Evolutionary conservation across 495 filamentous ascomycete genomes (phyloP).

Genomic region (Recurvomyces mirabilis): DNA sequence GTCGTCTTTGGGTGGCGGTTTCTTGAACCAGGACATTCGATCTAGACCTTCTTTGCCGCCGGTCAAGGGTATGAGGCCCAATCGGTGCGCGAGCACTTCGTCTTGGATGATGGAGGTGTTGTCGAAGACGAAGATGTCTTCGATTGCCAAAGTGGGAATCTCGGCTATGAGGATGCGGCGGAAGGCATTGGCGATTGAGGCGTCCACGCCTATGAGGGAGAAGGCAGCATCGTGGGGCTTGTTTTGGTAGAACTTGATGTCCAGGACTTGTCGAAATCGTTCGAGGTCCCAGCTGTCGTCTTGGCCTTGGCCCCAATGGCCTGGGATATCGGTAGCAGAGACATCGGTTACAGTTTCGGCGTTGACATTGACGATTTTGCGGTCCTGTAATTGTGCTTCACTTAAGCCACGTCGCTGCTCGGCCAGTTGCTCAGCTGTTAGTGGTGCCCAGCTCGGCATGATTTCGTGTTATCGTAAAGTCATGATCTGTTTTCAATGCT

Average conservation of each 20-base stretch:
- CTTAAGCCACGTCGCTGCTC: constrained; percentile 9
- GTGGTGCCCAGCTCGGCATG: constrained; percentile 13
- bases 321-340: constrained; percentile 78
- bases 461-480: constrained; percentile 6
- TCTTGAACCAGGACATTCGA: constrained; percentile 67
- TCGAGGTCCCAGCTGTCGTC: constrained; percentile 78
- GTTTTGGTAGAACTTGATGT: constrained; percentile 74
- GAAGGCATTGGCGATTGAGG: constrained; percentile 92
- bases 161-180: constrained; percentile 94
- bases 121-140: constrained; percentile 78
- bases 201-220: constrained; percentile 83
- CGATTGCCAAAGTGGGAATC: constrained; percentile 87
- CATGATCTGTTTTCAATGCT: too few relatives aligned
- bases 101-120: constrained; percentile 97
- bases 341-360: constrained; percentile 80
- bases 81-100: constrained; percentile 79
- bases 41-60: constrained; percentile 63
- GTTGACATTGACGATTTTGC: constrained; percentile 73
- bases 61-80: constrained; percentile 82
- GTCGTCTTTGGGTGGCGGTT: constrained; percentile 37
- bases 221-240: constrained; percentile 64
- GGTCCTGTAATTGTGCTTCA: constrained; percentile 24
- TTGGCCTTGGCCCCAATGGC: constrained; percentile 72
- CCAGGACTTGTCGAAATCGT: constrained; percentile 58
- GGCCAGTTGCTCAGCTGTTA: constrained; percentile 1